Evolutionary conservation across 441 rosid species (phyloP).

Genomic region (Theobroma grandiflorum): DNA sequence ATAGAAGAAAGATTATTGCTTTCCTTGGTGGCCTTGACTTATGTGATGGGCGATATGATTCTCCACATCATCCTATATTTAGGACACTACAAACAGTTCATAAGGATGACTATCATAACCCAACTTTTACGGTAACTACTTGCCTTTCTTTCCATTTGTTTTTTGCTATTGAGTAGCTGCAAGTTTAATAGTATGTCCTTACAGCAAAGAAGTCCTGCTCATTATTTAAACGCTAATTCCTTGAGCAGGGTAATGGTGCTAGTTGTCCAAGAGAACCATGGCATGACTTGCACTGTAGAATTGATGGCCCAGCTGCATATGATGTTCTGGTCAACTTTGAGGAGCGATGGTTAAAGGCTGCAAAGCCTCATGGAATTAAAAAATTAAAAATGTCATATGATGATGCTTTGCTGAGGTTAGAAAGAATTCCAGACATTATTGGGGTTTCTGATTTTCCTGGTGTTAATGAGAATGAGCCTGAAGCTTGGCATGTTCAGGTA

Average conservation of each 20-base stretch:
- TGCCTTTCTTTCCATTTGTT: constrained; percentile 21
- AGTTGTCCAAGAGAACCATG: constrained; percentile 97
- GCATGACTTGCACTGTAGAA: constrained; percentile 93
- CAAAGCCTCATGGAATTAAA: constrained; percentile 78
- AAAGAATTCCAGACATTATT: constrained; percentile 84
- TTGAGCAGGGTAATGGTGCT: constrained; percentile 57
- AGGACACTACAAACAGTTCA: constrained; percentile 75
- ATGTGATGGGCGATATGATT: constrained; percentile 96
- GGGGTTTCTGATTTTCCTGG: constrained; percentile 67
- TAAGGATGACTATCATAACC: constrained; percentile 93
- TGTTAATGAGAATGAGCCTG: constrained; percentile 59
- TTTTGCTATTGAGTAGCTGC: background rate
- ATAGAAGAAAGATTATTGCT: constrained; percentile 85
- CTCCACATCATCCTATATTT: constrained; percentile 86
- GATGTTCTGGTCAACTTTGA: constrained; percentile 91
- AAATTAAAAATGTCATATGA: constrained; percentile 65
- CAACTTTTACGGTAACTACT: constrained; percentile 77
- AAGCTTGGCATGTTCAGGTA: constrained; percentile 99
- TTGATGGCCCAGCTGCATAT: constrained; percentile 99
- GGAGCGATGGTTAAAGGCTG: constrained; percentile 91
- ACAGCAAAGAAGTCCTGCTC: constrained; percentile 19
- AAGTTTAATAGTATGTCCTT: background rate
- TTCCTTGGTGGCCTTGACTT: constrained; percentile 98
- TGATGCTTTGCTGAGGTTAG: constrained; percentile 85
- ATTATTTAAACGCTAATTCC: constrained; percentile 23